These are phyloP conservation scores for Fraxinus pennsylvanica DNA, from an alignment of 257 asterid species.

Conservation along the genomic window DNA sequence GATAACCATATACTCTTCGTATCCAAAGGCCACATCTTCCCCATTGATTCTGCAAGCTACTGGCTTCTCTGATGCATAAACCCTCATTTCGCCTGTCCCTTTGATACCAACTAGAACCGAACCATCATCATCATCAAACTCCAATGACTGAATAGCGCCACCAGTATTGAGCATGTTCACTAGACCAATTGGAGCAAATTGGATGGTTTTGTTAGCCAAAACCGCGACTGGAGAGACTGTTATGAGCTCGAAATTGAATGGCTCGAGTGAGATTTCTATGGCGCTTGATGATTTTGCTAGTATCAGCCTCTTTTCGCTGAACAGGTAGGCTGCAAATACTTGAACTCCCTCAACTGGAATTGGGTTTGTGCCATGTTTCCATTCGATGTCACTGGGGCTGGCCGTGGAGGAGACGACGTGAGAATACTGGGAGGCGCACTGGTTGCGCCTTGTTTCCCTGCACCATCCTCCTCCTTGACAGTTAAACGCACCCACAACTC, in stretches of 20 bases:
- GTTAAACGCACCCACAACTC: slow-evolving; percentile 84
- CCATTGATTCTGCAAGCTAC: slow-evolving; percentile 49
- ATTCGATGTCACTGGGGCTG: slow-evolving; percentile 67
- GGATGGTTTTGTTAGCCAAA: slow-evolving; percentile 30
- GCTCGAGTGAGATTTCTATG: slow-evolving; percentile 52
- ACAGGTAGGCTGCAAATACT: slow-evolving; percentile 52
- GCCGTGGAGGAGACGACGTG: slow-evolving; percentile 48
- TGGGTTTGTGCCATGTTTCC: slow-evolving; percentile 56
- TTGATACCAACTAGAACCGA: slow-evolving; percentile 54
- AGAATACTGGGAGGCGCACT: slow-evolving; percentile 69
- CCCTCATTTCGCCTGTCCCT: slow-evolving; percentile 78
- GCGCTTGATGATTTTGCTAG: slow-evolving; percentile 44
- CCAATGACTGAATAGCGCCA: slow-evolving; percentile 58
- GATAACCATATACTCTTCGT: slow-evolving; percentile 48
- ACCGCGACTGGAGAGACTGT: slow-evolving; percentile 48
- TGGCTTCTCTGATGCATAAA: slow-evolving; percentile 62
- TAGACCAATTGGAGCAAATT: slow-evolving; percentile 67
- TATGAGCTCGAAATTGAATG: slow-evolving; percentile 66
- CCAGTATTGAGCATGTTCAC: slow-evolving; percentile 75
- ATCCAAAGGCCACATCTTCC: slow-evolving; percentile 39
- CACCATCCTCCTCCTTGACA: slow-evolving; percentile 99
- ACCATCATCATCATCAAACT: slow-evolving; percentile 22
- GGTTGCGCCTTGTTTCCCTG: slow-evolving; percentile 70
- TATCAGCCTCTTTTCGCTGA: slow-evolving; percentile 46
- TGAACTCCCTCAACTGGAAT: slow-evolving; percentile 44